Evolutionary conservation across 495 filamentous ascomycete species (phyloP), one percentile per base, ranked within the genome.

Genomic region (Trypethelium eluteriae): DNA sequence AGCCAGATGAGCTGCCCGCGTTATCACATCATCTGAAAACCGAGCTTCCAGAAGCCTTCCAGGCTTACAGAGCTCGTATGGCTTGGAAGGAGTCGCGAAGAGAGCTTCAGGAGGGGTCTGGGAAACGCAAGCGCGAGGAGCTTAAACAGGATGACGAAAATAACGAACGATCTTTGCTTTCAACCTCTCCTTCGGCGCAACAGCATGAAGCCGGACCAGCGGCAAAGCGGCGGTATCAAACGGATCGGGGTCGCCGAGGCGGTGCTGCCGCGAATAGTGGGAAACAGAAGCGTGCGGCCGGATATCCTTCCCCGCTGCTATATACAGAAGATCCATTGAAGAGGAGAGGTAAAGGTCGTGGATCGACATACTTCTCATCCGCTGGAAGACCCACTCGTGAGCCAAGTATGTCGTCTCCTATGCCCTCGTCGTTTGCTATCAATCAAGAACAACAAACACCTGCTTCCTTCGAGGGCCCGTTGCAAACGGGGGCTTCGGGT

Each of bases 151-250:
- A 73, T 49, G 70, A 72, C 14, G 68, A 70, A 11, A 69, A 73
- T 0, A 73, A 75, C 35, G 71, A 69, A n/a, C 69, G 53, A 59
- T 71, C 73, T 38, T 64, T 5, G 11, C 5, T 25, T 11, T n/a
- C n/a, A n/a, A 11, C 49, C 5, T n/a, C 10, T 16, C 5, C 9
- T 14, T 25, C 16, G 5, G 49, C 10, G 12, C 49, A 18, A 5
- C 11, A 53, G 5, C 11, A 53, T 53, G 49, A 53, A 9, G 18
- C 11, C 49, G 18, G 18, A 9, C 11, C 11, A 53, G 18, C 12
- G 18, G 12, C 16, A 18, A 14, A 53, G 18, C 49, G 12, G 49
- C 49, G 18, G 11, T 5, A 9, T 9, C 49, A 53, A 53, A 14
- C 49, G 49, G 11, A 14, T 53, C 49, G 12, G 49, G n/a, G 41